Percentiles rank a stretch among this genome's conserved stretches.
These are phyloP conservation scores for Cucumis cinereus DNA, from an alignment of 306 rosid genomes.

Conservation along the genomic window DNA sequence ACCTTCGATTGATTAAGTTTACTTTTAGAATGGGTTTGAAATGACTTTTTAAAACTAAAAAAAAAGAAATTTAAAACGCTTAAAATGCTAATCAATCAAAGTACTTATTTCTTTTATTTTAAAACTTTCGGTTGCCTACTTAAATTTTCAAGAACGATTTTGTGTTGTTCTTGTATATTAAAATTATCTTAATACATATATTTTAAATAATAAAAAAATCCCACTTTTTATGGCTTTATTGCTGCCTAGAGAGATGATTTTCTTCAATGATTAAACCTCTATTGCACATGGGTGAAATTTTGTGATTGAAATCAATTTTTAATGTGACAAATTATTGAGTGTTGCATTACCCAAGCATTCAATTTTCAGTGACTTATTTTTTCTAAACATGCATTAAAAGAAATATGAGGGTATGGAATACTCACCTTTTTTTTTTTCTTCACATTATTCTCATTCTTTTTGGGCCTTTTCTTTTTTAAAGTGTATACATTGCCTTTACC, in stretches of 20 bases:
- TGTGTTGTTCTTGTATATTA: too few relatives aligned
- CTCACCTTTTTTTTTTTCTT: background rate
- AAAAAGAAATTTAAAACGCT: too few relatives aligned
- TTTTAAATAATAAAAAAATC: background rate
- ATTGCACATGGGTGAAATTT: background rate
- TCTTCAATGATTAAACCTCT: background rate
- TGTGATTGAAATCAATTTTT: background rate
- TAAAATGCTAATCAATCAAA: too few relatives aligned
- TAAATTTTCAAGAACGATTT: background rate
- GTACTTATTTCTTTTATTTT: background rate
- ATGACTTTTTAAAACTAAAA: background rate
- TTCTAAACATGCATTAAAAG: background rate
- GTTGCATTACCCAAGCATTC: background rate
- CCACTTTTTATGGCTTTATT: background rate
- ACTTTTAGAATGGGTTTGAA: background rate
- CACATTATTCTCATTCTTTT: constrained; percentile 2
- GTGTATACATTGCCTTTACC: background rate
- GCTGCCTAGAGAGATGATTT: background rate
- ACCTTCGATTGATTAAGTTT: background rate
- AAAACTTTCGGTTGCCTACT: background rate
- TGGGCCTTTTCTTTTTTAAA: too few relatives aligned
- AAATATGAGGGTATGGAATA: background rate
- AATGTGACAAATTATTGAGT: background rate
- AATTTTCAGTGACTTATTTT: background rate
- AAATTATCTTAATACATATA: too few relatives aligned